A percentile compares a stretch with the other conserved stretches of the same genome.
Conservation (phyloP, 192 early-diverging fungal species). For the Coemansia sp. region DNA sequence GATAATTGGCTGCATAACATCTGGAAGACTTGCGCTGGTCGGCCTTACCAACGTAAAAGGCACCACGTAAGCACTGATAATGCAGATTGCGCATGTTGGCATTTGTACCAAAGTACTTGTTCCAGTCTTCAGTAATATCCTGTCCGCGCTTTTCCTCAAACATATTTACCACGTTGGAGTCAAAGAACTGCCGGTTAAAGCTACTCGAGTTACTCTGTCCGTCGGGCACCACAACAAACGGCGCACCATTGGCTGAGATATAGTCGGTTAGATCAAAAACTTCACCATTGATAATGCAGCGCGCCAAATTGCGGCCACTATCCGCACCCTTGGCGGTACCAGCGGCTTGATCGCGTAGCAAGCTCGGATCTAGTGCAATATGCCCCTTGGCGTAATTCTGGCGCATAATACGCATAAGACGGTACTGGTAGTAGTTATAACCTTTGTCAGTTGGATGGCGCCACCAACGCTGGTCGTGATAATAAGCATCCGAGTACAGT, state of each 20-base stretch:
- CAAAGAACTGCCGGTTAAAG: constrained; percentile 60
- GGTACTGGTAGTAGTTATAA: constrained; percentile 66
- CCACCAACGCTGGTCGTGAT: constrained; percentile 67
- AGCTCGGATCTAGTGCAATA: constrained; percentile 56
- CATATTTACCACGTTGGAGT: constrained; percentile 59
- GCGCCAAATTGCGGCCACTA: constrained; percentile 48
- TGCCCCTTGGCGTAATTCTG: constrained; percentile 66
- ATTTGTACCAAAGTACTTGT: constrained; percentile 51
- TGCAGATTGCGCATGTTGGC: constrained; percentile 50
- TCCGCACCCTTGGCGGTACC: constrained; percentile 39
- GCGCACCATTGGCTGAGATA: constrained; percentile 54
- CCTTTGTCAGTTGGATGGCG: constrained; percentile 54
- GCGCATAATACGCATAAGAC: constrained; percentile 60
- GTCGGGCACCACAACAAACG: constrained; percentile 49
- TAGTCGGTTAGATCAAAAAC: constrained; percentile 73
- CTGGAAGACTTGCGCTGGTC: constrained; percentile 73
- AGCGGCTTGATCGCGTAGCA: constrained; percentile 51
- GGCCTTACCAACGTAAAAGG: constrained; percentile 82
- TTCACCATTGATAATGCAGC: constrained; percentile 63
- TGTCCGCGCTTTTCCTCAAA: constrained; percentile 61
- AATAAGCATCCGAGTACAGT: constrained; percentile 59
- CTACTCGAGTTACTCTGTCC: constrained; percentile 37
- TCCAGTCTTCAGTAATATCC: constrained; percentile 61
- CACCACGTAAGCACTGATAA: constrained; percentile 71
- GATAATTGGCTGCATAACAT: constrained; percentile 76